Evolutionary conservation across 148 eudicot genomes (phyloP), one percentile per base, ranked within the genome.

Genomic region (Silene latifolia): DNA sequence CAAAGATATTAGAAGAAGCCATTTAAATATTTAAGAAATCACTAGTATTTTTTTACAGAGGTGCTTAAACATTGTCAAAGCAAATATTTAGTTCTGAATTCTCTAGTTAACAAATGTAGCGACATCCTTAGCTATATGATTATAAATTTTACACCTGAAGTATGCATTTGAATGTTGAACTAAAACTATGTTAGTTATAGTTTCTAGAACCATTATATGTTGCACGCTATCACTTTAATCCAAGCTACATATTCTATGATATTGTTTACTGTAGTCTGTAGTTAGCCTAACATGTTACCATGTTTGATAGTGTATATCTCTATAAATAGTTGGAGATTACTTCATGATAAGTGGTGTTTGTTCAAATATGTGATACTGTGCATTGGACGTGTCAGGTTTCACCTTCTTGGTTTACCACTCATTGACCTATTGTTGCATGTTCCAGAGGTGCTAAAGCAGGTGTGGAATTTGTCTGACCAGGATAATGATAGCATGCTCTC

Each of bases 401-500:
- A 9, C 39, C 3, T 68, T 48, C 57, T 35, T 71, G 47, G 68
- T 64, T 44, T 51, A 69, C 78, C 56, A 67, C 82, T 72, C 8
- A 69, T 82, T 72, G 58, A 35, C 24, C 63, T 67, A 18, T 78
- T 80, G 77, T 85, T 78, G 75, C 74, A 70, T 84, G 70, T 69
- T 82, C 74, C 90, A 96, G 99, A 96, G 91, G 82, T 96, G 80
- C 80, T 96, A 77, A 96, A 85, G 88, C 94, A 96, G 91, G 99
- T 96, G 78, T 96, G 98, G 99, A 97, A 96, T 83, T 87, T 96
- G 80, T 92, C 99, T 83, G 99, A 96, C 86, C 98, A 92, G 87
- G 99, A 96, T 82, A 92, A 89, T 80, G 99, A 96, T 82, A 90
- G 94, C 84, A 92, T 89, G 98, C 97, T 96, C 81, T 90, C 99